Base-by-base conservation (phyloP, 345 rosid species). In the Hypericum perforatum region DNA sequence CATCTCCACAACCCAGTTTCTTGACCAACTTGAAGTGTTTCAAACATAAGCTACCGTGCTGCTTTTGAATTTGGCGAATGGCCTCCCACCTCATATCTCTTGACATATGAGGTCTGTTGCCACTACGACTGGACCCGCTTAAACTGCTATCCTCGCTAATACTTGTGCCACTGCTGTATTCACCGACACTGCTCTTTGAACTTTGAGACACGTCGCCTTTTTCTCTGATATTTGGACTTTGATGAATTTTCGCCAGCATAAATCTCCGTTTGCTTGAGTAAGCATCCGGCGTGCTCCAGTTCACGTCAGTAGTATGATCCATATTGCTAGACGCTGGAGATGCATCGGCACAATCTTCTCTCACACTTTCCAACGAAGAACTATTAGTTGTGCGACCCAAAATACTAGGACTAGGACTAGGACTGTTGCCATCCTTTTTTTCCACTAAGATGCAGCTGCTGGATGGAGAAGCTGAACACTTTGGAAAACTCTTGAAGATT, bases 101-200 rank as follows among this genome's bases (percentile, higher is more conserved):
- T 52, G 94, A 85, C 89, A 82, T 85, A 64, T 85, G 94, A 54
- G 86, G 94, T 70, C 94, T 72, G 54, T 61, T 72, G 53, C 80
- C 75, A 61, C 70, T 64, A 41, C 74, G 71, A 70, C 74, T 71
- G 50, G 80, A 77, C 53, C 74, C 70, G 37, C 81, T 79, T 43
- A 78, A 70, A 61, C 61, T 70, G 71, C 86, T 76, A 39, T 74
- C 78, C 47, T 74, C 82, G 51, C 89, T 82, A 12, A 69, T 70
- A 63, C 76, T 78, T 16, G 82, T 72, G 66, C 82, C 76, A 50
- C 81, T 75, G 49, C 89, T 85, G 56, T 74, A 79, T 9, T 82
- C 86, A 56, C 84, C 89, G 3, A 82, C 78, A 73, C 94, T 85
- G 67, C 94, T 82, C 72, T 85, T 85, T 10, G 89, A 85, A 75